Conservation (phyloP, 108 stramenopile genomes). For the Epithemia pelagica region DNA sequence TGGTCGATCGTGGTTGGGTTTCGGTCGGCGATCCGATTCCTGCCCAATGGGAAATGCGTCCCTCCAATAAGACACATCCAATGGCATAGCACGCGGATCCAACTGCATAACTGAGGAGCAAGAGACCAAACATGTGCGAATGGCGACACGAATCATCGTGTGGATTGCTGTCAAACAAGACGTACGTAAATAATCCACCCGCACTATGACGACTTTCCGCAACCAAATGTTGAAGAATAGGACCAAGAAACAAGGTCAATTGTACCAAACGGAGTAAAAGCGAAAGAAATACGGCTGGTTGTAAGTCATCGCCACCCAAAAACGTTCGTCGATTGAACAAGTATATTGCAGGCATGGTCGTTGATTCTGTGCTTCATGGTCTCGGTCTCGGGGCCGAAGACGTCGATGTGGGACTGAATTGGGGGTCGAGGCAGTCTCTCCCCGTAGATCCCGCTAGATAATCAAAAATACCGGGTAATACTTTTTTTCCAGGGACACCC, state of each 20-base stretch:
- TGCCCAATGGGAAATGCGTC: constrained; percentile 5
- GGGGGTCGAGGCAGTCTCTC: too few species aligned
- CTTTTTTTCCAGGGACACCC: too few species aligned
- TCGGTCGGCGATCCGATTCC: constrained; percentile 19
- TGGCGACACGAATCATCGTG: constrained; percentile 12
- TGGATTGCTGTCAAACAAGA: constrained; percentile 10
- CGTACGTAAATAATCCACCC: constrained; percentile 22
- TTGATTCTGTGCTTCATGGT: too few species aligned
- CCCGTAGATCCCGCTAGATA: too few species aligned
- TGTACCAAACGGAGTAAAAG: constrained; percentile 27
- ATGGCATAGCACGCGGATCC: background rate
- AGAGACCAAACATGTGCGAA: constrained; percentile 3
- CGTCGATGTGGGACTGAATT: too few species aligned
- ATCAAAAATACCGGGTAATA: too few species aligned
- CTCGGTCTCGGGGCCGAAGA: too few species aligned
- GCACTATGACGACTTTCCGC: background rate
- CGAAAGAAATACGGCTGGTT: constrained; percentile 40
- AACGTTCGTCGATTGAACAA: constrained; percentile 66
- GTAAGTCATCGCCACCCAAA: constrained; percentile 78
- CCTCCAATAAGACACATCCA: constrained; percentile 7
- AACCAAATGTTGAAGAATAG: constrained; percentile 7
- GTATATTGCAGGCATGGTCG: constrained; percentile 77
- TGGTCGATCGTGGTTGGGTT: constrained; percentile 11
- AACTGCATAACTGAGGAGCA: constrained; percentile 9
- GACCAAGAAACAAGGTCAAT: constrained; percentile 10